Conservation (phyloP, 495 filamentous ascomycete species). For the Pseudotulostoma volvatum region DNA sequence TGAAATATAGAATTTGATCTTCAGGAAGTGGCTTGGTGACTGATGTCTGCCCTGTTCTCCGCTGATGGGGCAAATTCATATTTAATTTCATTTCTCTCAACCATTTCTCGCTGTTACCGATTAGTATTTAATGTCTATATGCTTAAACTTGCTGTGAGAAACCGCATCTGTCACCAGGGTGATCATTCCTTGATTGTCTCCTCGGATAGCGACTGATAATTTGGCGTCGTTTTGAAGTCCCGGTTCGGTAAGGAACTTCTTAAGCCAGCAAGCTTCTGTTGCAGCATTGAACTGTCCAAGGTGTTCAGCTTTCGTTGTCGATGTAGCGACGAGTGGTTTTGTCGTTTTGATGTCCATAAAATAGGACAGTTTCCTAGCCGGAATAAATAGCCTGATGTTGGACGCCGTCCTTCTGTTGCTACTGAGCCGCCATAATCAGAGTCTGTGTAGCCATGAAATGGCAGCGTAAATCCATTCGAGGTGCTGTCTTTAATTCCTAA, state of each 20-base stretch:
- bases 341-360: too few relatives aligned
- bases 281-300: conserved; percentile 2
- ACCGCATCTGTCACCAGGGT: not conserved
- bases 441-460: not conserved
- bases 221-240: not conserved
- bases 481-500: not conserved
- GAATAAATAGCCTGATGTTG: not conserved
- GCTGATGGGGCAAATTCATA: too few relatives aligned
- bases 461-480: not conserved
- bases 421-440: not conserved
- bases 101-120: too few relatives aligned
- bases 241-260: not conserved
- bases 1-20: too few relatives aligned
- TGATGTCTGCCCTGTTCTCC: too few relatives aligned
- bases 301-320: conserved; percentile 8
- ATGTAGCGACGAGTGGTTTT: too few relatives aligned
- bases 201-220: not conserved
- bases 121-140: not conserved
- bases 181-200: not conserved
- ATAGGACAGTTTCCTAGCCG: too few relatives aligned
- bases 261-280: not conserved
- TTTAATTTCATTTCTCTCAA: too few relatives aligned
- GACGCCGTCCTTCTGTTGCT: not conserved
- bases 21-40: too few relatives aligned
- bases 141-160: not conserved